Conservation (phyloP, 1,284 basidiomycete genomes). For the Cutaneotrichosporon sp. region DNA sequence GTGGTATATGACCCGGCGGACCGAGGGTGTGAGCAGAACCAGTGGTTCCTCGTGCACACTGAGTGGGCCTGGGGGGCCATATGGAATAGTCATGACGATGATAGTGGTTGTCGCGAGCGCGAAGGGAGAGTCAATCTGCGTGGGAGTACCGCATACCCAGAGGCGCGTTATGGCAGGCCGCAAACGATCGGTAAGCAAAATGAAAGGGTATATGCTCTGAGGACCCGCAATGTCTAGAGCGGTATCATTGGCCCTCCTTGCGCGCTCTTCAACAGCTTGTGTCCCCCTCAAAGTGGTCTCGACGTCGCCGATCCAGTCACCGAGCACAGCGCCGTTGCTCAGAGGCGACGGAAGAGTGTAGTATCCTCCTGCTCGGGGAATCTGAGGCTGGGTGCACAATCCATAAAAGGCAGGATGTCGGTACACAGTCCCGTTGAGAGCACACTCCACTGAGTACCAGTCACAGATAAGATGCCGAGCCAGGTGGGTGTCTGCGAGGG, state of each 20-base stretch:
- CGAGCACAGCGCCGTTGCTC: background rate
- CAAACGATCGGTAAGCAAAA: background rate
- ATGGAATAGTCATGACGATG: background rate
- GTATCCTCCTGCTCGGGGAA: background rate
- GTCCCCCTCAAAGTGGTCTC: no score
- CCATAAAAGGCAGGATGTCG: background rate
- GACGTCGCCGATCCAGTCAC: background rate
- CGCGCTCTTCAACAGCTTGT: no score
- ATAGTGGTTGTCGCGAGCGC: background rate
- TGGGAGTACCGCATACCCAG: background rate
- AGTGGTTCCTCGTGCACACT: background rate
- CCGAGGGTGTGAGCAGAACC: background rate
- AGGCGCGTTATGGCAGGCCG: background rate
- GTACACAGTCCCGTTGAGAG: background rate
- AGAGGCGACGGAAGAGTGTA: background rate
- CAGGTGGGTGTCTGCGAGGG: background rate
- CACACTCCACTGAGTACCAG: background rate
- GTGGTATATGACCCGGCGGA: background rate
- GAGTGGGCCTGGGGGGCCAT: background rate
- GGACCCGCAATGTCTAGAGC: background rate
- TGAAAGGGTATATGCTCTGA: background rate
- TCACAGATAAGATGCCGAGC: background rate
- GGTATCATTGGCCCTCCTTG: no score
- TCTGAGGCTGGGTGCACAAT: background rate
- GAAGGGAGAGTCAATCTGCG: background rate